Percentiles rank a stretch among this genome's conserved stretches.
These are phyloP conservation scores for Anaeramoeba ignava DNA, from an alignment of 78 protist species.

Conservation along the genomic window DNA sequence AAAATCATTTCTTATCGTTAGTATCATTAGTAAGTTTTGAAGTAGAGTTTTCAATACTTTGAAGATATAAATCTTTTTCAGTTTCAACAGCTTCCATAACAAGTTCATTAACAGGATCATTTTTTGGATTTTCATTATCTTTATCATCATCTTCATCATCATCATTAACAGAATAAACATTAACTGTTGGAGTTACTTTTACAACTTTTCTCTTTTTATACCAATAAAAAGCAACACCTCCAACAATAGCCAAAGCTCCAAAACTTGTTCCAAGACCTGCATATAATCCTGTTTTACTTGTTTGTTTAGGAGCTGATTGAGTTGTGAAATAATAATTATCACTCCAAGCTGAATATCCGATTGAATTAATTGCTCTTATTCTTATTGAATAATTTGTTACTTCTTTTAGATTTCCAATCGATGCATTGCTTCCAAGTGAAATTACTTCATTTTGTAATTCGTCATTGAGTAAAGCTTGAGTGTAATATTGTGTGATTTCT, in stretches of 20 bases:
- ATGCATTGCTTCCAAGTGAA: no score
- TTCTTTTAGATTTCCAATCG: not conserved
- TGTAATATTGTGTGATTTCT: not conserved
- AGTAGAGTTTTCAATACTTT: no score
- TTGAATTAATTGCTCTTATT: not conserved
- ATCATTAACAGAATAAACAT: not conserved
- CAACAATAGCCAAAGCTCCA: not conserved
- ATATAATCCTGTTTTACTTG: not conserved
- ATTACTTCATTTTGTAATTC: not conserved
- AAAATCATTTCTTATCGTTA: no score
- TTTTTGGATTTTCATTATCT: no score
- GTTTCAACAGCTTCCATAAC: no score
- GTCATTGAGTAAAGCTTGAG: not conserved
- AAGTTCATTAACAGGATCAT: no score
- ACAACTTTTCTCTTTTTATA: not conserved
- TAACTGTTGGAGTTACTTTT: not conserved
- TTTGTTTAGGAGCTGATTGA: not conserved
- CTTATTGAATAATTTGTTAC: not conserved
- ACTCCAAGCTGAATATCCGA: not conserved
- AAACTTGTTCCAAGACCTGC: not conserved
- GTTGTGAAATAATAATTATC: not conserved
- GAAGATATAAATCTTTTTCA: no score
- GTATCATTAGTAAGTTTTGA: no score
- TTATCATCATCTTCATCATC: not conserved
- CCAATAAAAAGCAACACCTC: not conserved